Evolutionary conservation across 805 yeast species (phyloP), one percentile per base, ranked within the genome.

Genomic region (Candida chilensis): DNA sequence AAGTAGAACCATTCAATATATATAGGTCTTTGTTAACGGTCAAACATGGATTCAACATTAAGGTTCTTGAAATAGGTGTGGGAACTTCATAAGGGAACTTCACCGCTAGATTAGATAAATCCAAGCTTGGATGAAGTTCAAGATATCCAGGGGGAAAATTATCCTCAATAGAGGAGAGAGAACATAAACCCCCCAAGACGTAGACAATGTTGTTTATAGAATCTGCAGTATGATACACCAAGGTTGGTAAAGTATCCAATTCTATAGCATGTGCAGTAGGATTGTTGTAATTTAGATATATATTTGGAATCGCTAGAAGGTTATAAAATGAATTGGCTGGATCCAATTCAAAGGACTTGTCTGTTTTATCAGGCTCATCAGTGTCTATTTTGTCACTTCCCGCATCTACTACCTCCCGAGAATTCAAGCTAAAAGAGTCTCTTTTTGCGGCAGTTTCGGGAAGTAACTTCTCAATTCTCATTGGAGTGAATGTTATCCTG

Each of bases 101-200:
- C 2, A 61, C 58, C 3, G 11, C 13, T 12, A 22, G 13, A 22
- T 22, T 15, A 22, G n/a, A 7, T 15, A 22, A 8, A 6, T 22
- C 13, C 7, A 22, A 7, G 7, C 12, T 15, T 7, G 11, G 25
- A n/a, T 6, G 25, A 7, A 8, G 8, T 15, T 22, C 12, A 22
- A 22, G 7, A 11, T 22, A 22, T 7, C 12, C 45, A 4, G 54
- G 50, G 7, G 45, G 43, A 20, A 42, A 46, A 16, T 42, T 42
- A 20, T 45, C 45, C 17, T 40, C 44, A 12, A 40, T 35, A 27
- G 42, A 36, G 17, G 24, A 29, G 19, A 42, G 45, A 14, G 52
- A 50, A 29, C 45, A 40, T 20, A 66, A 39, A 0, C 80, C 80
- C 16, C 79, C 79, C 16, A 60, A 37, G 1, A 60, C 37, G 33